Percentiles rank a stretch among this genome's conserved stretches.
Conservation (phyloP, 768 basidiomycete genomes). For the Termitomyces bulborhizus region DNA sequence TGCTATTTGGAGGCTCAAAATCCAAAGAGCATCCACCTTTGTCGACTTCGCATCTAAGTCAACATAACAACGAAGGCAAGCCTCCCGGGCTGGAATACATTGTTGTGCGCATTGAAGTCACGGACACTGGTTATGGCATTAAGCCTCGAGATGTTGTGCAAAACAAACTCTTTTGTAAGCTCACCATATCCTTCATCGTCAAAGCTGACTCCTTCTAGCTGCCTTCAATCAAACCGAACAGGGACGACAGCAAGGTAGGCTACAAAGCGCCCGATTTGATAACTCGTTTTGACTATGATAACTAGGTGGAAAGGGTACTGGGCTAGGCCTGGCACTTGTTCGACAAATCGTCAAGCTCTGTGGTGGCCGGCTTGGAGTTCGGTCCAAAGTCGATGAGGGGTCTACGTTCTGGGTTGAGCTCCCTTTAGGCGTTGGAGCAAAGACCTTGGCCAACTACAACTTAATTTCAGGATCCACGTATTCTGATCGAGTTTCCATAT, state of each 20-base stretch:
- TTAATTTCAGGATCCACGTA: conserved; percentile 13
- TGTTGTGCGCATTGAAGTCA: conserved; percentile 80
- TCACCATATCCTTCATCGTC: neutral
- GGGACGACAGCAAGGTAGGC: conserved; percentile 57
- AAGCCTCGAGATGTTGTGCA: conserved; percentile 56
- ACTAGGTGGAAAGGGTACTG: conserved; percentile 60
- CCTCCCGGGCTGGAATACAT: conserved; percentile 47
- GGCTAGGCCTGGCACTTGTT: conserved; percentile 70
- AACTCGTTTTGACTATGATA: conserved; percentile 8
- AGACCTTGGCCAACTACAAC: conserved; percentile 27
- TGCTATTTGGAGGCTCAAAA: neutral
- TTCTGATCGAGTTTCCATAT: conserved; percentile 13
- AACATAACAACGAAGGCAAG: conserved; percentile 44
- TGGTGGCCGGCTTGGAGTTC: conserved; percentile 69
- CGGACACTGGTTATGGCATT: conserved; percentile 62
- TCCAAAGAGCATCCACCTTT: conserved; percentile 26
- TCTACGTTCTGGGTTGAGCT: conserved; percentile 89
- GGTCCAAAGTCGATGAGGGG: conserved; percentile 57
- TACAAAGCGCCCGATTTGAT: neutral
- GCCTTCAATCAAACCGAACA: conserved; percentile 78
- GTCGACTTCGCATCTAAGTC: conserved; percentile 34
- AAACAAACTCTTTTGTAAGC: conserved; percentile 65
- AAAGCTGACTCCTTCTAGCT: conserved; percentile 28
- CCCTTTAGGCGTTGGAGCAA: conserved; percentile 67
- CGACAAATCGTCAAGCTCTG: conserved; percentile 73